Evolutionary conservation across 148 eudicot genomes (phyloP).

Genomic region (Cornus kousa): DNA sequence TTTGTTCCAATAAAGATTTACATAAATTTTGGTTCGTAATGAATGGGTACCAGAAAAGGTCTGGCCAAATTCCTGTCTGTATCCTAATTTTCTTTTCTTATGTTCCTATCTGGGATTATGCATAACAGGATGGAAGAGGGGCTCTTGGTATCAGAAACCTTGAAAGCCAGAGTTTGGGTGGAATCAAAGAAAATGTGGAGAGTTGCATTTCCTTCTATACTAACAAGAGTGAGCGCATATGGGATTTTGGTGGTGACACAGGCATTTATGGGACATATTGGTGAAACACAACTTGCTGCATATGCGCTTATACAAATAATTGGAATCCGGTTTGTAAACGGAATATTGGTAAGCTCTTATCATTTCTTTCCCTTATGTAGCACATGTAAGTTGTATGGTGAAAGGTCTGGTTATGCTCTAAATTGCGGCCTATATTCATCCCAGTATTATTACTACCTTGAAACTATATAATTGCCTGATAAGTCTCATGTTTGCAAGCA

Average conservation of each 20-base stretch:
- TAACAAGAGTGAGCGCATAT: slow-evolving; percentile 47
- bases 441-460: no score
- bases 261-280: slow-evolving; percentile 56
- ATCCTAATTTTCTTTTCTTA: no score
- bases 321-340: slow-evolving; percentile 48
- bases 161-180: slow-evolving; percentile 37
- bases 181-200: slow-evolving; percentile 68
- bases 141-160: slow-evolving; percentile 28
- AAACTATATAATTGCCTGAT: background rate
- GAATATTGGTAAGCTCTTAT: slow-evolving; percentile 45
- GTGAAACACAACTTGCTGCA: slow-evolving; percentile 63
- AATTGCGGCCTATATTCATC: no score
- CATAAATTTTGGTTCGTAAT: no score
- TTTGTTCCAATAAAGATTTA: no score
- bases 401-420: no score
- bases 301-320: slow-evolving; percentile 66
- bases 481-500: background rate
- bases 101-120: slow-evolving; percentile 12
- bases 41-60: no score
- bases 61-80: no score
- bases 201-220: slow-evolving; percentile 57
- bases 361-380: background rate
- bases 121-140: slow-evolving; percentile 31
- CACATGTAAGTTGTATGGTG: no score
- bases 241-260: slow-evolving; percentile 67